A percentile compares a stretch with the other conserved stretches of the same genome.
Evolutionary conservation across 139 green algal genomes (phyloP).

Genomic region (Diplosphaera chodatii): DNA sequence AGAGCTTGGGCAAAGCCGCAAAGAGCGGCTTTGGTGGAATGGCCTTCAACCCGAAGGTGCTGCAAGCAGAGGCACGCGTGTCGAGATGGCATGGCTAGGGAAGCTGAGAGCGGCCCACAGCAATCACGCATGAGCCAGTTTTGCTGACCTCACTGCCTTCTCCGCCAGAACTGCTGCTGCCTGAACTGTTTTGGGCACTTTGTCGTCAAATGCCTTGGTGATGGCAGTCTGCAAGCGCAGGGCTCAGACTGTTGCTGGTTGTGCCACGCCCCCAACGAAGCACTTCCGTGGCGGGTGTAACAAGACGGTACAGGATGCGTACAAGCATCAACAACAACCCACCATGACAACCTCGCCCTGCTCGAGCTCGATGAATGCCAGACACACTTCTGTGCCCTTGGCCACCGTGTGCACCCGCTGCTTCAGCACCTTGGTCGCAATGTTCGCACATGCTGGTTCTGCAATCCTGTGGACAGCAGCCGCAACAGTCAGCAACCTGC

Average conservation of each 20-base stretch:
- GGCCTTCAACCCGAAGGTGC: conserved; percentile 63
- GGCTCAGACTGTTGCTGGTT: too few species aligned
- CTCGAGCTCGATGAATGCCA: conserved; percentile 82
- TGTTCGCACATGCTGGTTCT: conserved; percentile 41
- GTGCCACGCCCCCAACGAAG: too few species aligned
- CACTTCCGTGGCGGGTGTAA: not conserved
- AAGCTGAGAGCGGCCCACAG: too few species aligned
- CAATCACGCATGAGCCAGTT: too few species aligned
- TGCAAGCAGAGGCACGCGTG: conserved; percentile 25
- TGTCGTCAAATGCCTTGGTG: conserved; percentile 67
- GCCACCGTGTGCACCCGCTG: conserved; percentile 71
- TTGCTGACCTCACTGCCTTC: conserved; percentile 39
- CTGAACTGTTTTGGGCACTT: conserved; percentile 85
- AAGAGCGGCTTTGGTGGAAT: conserved; percentile 79
- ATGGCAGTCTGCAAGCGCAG: conserved; percentile 36
- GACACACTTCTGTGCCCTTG: conserved; percentile 55
- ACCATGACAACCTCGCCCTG: conserved; percentile 67
- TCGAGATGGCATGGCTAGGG: not conserved
- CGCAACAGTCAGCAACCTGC: too few species aligned
- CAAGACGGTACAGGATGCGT: not conserved
- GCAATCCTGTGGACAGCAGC: conserved; percentile 47
- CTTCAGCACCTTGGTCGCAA: conserved; percentile 76
- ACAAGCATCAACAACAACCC: too few species aligned
- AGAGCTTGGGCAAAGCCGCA: conserved; percentile 73
- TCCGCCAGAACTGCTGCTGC: conserved; percentile 64